Percentiles rank a stretch among this genome's conserved stretches.
These are phyloP conservation scores for Flaveria linearis DNA, from an alignment of 129 eudicot species.

Conservation along the genomic window DNA sequence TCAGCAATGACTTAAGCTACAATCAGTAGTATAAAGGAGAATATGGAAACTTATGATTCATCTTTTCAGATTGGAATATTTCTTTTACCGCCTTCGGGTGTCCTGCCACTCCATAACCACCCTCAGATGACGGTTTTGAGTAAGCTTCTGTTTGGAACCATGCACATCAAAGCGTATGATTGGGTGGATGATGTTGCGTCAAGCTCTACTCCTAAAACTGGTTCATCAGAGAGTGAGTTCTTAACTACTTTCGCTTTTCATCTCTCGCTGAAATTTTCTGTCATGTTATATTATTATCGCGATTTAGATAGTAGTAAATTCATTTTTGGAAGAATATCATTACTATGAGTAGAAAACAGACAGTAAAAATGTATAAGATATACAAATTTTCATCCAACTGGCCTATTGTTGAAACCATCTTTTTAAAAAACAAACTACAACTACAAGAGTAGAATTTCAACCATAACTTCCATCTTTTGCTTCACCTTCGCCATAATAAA, in stretches of 20 bases:
- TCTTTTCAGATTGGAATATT: slow-evolving; percentile 76
- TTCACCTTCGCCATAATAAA: background rate
- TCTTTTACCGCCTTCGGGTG: slow-evolving; percentile 83
- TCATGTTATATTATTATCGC: background rate
- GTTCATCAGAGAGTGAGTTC: slow-evolving; percentile 43
- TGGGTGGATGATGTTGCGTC: slow-evolving; percentile 52
- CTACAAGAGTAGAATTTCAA: background rate
- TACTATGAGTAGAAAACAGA: background rate
- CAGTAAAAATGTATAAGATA: background rate
- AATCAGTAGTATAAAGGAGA: background rate
- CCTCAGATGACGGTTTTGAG: slow-evolving; percentile 95
- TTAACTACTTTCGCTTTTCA: background rate
- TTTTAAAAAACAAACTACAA: background rate
- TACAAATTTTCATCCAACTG: background rate
- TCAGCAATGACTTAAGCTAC: background rate
- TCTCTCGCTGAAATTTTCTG: background rate
- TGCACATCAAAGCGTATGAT: slow-evolving; percentile 83
- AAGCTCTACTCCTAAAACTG: slow-evolving; percentile 25
- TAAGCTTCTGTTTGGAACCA: slow-evolving; percentile 82
- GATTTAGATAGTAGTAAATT: background rate
- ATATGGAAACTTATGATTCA: background rate
- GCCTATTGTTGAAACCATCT: background rate
- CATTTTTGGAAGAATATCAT: background rate
- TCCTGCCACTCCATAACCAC: slow-evolving; percentile 85
- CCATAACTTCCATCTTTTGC: background rate